These are phyloP conservation scores for Capsella rubella DNA, from an alignment of 441 rosid genomes.

Conservation along the genomic window DNA sequence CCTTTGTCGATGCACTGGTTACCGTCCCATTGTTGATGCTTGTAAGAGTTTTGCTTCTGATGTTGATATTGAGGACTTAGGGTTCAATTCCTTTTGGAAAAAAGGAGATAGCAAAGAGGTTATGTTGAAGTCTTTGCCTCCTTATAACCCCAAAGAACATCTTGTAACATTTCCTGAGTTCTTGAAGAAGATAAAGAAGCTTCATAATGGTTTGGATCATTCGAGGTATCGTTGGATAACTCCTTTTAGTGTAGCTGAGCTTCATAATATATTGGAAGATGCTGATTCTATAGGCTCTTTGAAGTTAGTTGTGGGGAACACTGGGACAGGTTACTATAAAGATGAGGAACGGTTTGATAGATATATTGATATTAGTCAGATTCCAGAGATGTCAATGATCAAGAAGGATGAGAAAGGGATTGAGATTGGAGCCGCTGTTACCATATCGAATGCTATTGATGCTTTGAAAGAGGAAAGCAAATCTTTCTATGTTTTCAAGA, in stretches of 20 bases:
- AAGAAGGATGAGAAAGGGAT: constrained; percentile 55
- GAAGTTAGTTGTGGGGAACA: constrained; percentile 67
- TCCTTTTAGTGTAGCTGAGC: constrained; percentile 62
- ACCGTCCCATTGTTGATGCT: constrained; percentile 83
- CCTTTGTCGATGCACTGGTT: constrained; percentile 94
- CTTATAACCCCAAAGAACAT: constrained; percentile 33
- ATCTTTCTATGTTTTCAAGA: constrained; percentile 46
- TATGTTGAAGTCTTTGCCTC: constrained; percentile 61
- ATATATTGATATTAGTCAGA: constrained; percentile 66
- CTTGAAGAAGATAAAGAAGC: constrained; percentile 46
- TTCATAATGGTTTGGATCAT: constrained; percentile 47
- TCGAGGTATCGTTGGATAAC: constrained; percentile 52
- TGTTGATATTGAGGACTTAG: constrained; percentile 88
- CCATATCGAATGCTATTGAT: constrained; percentile 70
- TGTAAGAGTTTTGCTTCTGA: constrained; percentile 85
- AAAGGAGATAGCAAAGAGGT: constrained; percentile 58
- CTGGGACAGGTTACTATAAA: constrained; percentile 74
- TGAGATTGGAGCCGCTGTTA: constrained; percentile 78
- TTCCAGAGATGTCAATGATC: constrained; percentile 66
- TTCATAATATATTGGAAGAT: constrained; percentile 32
- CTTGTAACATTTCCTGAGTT: constrained; percentile 64
- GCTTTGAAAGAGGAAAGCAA: constrained; percentile 53
- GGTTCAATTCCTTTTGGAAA: constrained; percentile 76
- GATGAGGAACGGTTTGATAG: constrained; percentile 51
- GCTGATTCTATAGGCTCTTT: background rate